These are phyloP conservation scores for Candida sp. DNA, from an alignment of 1,139 yeast genomes.

Conservation along the genomic window DNA sequence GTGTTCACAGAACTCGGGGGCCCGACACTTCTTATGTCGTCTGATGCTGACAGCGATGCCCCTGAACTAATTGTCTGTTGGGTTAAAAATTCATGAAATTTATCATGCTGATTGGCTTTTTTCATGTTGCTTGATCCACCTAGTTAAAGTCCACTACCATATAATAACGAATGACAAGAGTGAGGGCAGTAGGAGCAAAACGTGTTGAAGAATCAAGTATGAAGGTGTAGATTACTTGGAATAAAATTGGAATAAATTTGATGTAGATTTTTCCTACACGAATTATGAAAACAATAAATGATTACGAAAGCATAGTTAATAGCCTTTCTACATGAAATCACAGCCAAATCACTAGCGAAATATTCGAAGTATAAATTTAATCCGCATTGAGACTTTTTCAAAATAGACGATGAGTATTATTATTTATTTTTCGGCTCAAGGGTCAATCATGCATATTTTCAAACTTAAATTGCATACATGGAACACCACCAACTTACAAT, in stretches of 20 bases:
- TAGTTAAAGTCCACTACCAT: neutral
- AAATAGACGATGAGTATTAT: neutral
- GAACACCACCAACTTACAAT: neutral
- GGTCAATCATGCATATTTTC: no score
- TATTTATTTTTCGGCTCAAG: no score
- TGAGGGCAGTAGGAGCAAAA: neutral
- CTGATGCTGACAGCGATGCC: neutral
- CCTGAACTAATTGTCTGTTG: neutral
- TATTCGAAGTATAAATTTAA: neutral
- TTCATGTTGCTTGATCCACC: neutral
- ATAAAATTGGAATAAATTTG: neutral
- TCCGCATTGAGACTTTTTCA: neutral
- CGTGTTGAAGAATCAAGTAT: neutral
- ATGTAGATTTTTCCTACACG: neutral
- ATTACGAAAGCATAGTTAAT: neutral
- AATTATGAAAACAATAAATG: neutral
- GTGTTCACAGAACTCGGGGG: neutral
- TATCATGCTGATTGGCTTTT: neutral
- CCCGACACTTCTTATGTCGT: neutral
- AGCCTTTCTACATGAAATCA: neutral
- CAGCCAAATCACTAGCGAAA: neutral
- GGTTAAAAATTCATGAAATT: neutral
- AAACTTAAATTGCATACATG: neutral
- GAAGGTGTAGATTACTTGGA: neutral
- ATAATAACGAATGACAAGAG: neutral